These are phyloP conservation scores for Phytophthora colocasiae DNA, from an alignment of 352 stramenopile species.

Conservation along the genomic window DNA sequence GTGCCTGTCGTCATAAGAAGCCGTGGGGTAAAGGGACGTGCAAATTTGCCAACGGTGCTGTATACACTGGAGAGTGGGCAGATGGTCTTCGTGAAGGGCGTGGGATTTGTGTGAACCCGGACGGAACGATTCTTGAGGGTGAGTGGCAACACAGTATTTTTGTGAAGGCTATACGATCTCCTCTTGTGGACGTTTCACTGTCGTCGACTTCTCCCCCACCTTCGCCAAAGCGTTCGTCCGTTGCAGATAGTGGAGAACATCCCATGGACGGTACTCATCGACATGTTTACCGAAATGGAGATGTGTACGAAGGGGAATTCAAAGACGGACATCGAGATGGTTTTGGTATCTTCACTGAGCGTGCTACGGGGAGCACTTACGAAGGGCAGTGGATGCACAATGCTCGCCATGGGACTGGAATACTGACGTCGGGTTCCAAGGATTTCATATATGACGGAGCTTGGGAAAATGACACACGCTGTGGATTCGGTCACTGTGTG, in stretches of 20 bases:
- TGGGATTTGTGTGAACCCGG: constrained; percentile 67
- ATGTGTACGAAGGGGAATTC: constrained; percentile 81
- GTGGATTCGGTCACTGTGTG: constrained; percentile 77
- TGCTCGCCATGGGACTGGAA: constrained; percentile 63
- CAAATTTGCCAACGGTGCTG: constrained; percentile 91
- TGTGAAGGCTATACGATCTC: constrained; percentile 48
- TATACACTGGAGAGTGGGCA: constrained; percentile 89
- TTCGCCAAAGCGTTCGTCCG: constrained; percentile 4
- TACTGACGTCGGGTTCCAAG: constrained; percentile 74
- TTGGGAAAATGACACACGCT: constrained; percentile 66
- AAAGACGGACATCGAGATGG: constrained; percentile 52
- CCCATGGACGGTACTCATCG: constrained; percentile 46
- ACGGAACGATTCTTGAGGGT: constrained; percentile 73
- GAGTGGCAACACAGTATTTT: constrained; percentile 81
- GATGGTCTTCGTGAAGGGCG: constrained; percentile 82
- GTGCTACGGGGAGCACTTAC: constrained; percentile 67
- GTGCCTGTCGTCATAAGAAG: constrained; percentile 58
- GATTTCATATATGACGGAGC: constrained; percentile 88
- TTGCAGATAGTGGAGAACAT: constrained; percentile 15
- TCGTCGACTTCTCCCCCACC: constrained; percentile 15
- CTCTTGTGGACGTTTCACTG: constrained; percentile 74
- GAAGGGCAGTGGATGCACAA: constrained; percentile 76
- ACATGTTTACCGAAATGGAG: constrained; percentile 68
- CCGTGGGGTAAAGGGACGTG: constrained; percentile 86
- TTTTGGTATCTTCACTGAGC: constrained; percentile 69